These are phyloP conservation scores for Pugionium dolabratum DNA, from an alignment of 345 rosid genomes.

Conservation along the genomic window DNA sequence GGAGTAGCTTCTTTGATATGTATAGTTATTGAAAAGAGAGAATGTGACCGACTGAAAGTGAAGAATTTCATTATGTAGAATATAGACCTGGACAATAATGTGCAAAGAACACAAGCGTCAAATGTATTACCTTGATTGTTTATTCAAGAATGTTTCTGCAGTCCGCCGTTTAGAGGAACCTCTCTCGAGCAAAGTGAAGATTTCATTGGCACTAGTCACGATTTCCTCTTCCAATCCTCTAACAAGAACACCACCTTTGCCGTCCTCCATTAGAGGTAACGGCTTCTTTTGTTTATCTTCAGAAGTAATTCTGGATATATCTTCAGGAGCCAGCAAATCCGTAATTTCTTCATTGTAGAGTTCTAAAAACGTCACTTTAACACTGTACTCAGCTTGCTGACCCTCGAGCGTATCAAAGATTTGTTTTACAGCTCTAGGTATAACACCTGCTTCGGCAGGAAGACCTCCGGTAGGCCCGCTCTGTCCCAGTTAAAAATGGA, in stretches of 20 bases:
- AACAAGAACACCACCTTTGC: conserved; percentile 98
- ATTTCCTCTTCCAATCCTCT: conserved; percentile 99
- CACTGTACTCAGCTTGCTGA: conserved; percentile 98
- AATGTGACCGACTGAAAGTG: conserved; percentile 89
- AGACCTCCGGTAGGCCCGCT: conserved; percentile 77
- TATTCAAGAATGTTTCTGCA: conserved; percentile 93
- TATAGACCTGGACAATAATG: conserved; percentile 4
- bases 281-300: conserved; percentile 97
- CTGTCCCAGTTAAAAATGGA: conserved; percentile 42
- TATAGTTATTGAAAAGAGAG: conserved; percentile 93
- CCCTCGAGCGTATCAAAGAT: conserved; percentile 99
- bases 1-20: conserved; percentile 98
- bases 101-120: conserved; percentile 14
- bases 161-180: conserved; percentile 97
- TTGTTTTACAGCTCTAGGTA: conserved; percentile 95
- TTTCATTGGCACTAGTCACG: conserved; percentile 89
- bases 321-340: conserved; percentile 97
- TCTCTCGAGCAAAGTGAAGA: conserved; percentile 89
- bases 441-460: conserved; percentile 95
- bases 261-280: conserved; percentile 97
- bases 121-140: conserved; percentile 83
- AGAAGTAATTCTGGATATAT: conserved; percentile 59
- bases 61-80: conserved; percentile 8
- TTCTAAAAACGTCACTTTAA: conserved; percentile 94
- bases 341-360: conserved; percentile 97